These are phyloP conservation scores for Dipodascus geniculatus DNA, from an alignment of 805 yeast species.

Conservation along the genomic window DNA sequence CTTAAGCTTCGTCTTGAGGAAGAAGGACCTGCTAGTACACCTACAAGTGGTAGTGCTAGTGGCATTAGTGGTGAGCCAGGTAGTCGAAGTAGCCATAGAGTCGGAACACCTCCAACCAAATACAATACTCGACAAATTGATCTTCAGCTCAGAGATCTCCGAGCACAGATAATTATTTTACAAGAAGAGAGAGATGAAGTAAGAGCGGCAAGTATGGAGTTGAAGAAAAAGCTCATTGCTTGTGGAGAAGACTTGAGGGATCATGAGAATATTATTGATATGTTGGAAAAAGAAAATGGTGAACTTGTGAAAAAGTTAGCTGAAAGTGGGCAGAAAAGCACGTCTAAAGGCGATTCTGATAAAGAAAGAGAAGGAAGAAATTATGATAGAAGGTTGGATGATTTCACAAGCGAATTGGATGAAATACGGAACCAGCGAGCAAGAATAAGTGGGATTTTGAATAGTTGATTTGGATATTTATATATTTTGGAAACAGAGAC, in stretches of 20 bases:
- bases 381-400: not conserved
- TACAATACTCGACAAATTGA: slow-evolving; percentile 41
- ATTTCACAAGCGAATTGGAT: slow-evolving; percentile 1
- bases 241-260: slow-evolving; percentile 14
- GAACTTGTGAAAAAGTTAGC: not conserved
- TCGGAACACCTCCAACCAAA: slow-evolving; percentile 24
- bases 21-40: slow-evolving; percentile 19
- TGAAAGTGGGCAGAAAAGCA: not conserved
- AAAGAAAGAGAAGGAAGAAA: not conserved
- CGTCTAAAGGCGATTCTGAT: not conserved
- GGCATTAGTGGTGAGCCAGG: slow-evolving; percentile 7
- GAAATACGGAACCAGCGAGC: slow-evolving; percentile 1
- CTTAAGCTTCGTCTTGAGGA: slow-evolving; percentile 42
- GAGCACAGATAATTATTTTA: slow-evolving; percentile 71
- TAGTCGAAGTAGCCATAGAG: not conserved
- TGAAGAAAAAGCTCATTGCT: slow-evolving; percentile 24
- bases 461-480: not conserved
- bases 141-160: slow-evolving; percentile 67
- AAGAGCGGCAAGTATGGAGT: slow-evolving; percentile 19
- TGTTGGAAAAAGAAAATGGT: slow-evolving; percentile 4
- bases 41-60: slow-evolving; percentile 18
- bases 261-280: slow-evolving; percentile 8
- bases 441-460: not conserved
- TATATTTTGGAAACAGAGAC: not conserved
- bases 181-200: slow-evolving; percentile 77